phyloP scores from a whole-genome alignment of 768 basidiomycete species.

The Wakefieldia striispora region DNA sequence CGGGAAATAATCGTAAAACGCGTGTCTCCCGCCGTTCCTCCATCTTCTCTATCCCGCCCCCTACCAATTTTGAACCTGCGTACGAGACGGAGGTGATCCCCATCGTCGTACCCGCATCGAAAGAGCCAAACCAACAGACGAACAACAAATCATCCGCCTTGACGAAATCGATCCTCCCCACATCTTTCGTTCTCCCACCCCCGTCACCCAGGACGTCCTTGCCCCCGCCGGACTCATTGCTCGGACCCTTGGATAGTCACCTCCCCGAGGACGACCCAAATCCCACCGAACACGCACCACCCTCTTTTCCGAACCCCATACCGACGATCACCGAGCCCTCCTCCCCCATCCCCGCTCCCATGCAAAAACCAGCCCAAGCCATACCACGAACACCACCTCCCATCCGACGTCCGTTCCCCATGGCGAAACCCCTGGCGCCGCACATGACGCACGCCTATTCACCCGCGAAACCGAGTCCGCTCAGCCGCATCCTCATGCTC shows the following conservation, averaged over 20 bases:
- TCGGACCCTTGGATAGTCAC: constrained; percentile 24
- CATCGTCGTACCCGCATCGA: constrained; percentile 27
- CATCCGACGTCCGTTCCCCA: constrained; percentile 55
- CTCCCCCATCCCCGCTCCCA: neutral
- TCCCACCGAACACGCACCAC: neutral
- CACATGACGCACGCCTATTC: constrained; percentile 82
- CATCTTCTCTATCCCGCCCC: constrained; percentile 34
- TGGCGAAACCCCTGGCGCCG: constrained; percentile 66
- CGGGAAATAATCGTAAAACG: constrained; percentile 42
- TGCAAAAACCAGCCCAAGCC: constrained; percentile 2
- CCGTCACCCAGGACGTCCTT: constrained; percentile 70
- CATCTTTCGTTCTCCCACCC: constrained; percentile 75
- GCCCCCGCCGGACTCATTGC: constrained; percentile 41
- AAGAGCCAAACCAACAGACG: constrained; percentile 27
- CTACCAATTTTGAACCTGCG: constrained; percentile 39
- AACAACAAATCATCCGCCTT: constrained; percentile 23
- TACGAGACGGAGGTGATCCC: constrained; percentile 54
- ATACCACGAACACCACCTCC: constrained; percentile 23
- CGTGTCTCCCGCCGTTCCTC: constrained; percentile 48
- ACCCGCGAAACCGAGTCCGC: constrained; percentile 74
- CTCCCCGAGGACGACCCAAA: constrained; percentile 12
- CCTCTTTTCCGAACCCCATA: constrained; percentile 13
- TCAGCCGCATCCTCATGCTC: constrained; percentile 76
- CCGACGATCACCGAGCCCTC: constrained; percentile 21
- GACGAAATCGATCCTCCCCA: constrained; percentile 54